Evolutionary conservation across 441 rosid genomes (phyloP).

Genomic region (Sinapis alba): DNA sequence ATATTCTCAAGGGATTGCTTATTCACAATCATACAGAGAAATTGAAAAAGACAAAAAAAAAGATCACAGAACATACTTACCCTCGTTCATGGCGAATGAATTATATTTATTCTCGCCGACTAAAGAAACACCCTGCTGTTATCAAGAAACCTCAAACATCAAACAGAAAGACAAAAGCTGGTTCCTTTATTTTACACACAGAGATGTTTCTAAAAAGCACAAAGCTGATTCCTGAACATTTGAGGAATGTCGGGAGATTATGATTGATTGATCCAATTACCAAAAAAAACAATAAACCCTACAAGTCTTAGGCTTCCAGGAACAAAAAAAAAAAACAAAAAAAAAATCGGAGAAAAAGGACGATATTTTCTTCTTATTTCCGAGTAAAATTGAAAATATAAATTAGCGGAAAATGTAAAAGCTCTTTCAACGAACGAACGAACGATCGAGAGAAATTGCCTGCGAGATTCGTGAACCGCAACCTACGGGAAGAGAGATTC

Average conservation of each 20-base stretch:
- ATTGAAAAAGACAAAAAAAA: not conserved
- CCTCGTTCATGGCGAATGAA: slow-evolving; percentile 25
- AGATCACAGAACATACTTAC: slow-evolving; percentile 25
- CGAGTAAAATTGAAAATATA: not conserved
- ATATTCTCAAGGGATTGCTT: not conserved
- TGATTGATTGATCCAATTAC: not conserved
- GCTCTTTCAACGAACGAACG: not conserved
- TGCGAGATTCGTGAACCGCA: not conserved
- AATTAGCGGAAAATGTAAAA: not conserved
- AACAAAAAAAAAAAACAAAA: not conserved
- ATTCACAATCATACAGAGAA: not conserved
- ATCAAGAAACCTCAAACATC: not conserved
- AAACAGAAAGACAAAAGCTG: slow-evolving; percentile 10
- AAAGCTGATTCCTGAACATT: not conserved
- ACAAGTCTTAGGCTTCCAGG: not conserved
- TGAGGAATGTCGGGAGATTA: not conserved
- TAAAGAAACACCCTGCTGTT: not conserved
- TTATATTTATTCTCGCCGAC: not conserved
- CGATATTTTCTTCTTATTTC: not conserved
- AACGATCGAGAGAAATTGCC: not conserved
- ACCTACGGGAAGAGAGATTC: not conserved
- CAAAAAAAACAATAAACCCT: not conserved
- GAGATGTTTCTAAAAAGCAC: not conserved
- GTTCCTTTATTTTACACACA: not conserved
- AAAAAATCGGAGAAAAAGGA: not conserved